Evolutionary conservation across 164 flowering plant species (phyloP), one percentile per base, ranked within the genome.

Genomic region (Houttuynia cordata): DNA sequence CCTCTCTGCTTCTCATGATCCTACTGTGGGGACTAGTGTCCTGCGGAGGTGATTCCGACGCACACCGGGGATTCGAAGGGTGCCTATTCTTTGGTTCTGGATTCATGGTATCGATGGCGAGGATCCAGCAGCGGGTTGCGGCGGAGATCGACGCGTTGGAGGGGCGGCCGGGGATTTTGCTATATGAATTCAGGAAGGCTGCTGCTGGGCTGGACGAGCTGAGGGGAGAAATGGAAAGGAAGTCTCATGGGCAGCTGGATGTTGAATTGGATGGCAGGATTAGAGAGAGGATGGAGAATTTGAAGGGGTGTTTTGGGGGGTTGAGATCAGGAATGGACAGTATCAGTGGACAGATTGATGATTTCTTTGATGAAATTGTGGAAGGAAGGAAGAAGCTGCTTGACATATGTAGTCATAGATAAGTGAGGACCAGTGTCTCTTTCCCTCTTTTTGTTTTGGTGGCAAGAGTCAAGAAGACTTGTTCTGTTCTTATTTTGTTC

Each of bases 281-380:
- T 23, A 69, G 81, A n/a, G 94, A 82, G 21, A 81, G 80, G 62
- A 77, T 84, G 24, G 96, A 91, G 66, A 79, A 73, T 23, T 62
- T 88, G 69, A 83, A 75, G 74, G 77, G 71, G 9, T 78, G 79
- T 66, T 81, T 88, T 73, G 94, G 85, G 71, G 63, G 67, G 49
- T 78, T 88, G 77, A 83, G 81, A 67, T 70, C 79, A 56, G 97
- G 96, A 0, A 72, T 78, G 65, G 97, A 91, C 58, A 81, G 75
- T 56, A 80, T 91, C 9, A 65, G 79, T 58, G 83, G 77, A 7
- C 96, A 91, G 64, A 81, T 88, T 74, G 97, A 91, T 79, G 97
- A 91, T 74, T 86, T 91, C 74, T 83, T 91, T 69, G 97, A 91
- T 81, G 97, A 91, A 67, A 91, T 91, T 78, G 97, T 91, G 70